Evolutionary conservation across 2,329 filamentous ascomycete genomes (phyloP), one percentile per base, ranked within the genome.

Genomic region (Penicillium sp.): DNA sequence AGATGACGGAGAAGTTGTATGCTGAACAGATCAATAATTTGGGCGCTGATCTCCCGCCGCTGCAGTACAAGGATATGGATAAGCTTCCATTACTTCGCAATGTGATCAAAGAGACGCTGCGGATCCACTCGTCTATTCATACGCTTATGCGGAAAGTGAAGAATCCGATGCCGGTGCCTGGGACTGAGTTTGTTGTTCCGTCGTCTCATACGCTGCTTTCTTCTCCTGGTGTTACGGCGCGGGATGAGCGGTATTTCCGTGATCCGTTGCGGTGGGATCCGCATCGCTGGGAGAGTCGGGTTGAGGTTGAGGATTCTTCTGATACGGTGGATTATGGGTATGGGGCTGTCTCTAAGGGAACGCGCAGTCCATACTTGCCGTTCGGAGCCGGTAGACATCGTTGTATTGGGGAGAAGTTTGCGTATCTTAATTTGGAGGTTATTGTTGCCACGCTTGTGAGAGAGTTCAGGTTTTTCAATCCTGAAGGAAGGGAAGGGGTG

Each of bases 321-420:
- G 84, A 87, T 65, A 80, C 81, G 55, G 78, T 83, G 40, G 84
- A 87, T 60, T 86, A 86, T 64, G 84, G 84, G 5, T 87, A 85
- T 71, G 84, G 84, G 49, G 70, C 81, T 25, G 79, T 86, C 13
- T 82, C 78, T 57, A 87, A 87, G 75, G 84, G 84, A 25, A 83
- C 84, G 6, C 77, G 76, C 45, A 83, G 80, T 45, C 85, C 86
- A 0, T 89, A 90, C 67, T 76, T 90, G 2, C 88, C 88, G 0
- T 91, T 91, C 65, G 88, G 88, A 2, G 88, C 87, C 0, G 88
- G 88, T 0, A 78, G 88, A 44, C 88, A 91, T 71, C 79, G 88
- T 21, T 91, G 88, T 65, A 89, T 91, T 57, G 88, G 88, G 19
- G 88, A 91, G 76, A 87, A 89, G 69, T 91, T 90, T 70, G 87